A percentile compares a stretch with the other conserved stretches of the same genome.
Conservation (phyloP, 2,329 filamentous ascomycete species). For the Venturia oleaginea region DNA sequence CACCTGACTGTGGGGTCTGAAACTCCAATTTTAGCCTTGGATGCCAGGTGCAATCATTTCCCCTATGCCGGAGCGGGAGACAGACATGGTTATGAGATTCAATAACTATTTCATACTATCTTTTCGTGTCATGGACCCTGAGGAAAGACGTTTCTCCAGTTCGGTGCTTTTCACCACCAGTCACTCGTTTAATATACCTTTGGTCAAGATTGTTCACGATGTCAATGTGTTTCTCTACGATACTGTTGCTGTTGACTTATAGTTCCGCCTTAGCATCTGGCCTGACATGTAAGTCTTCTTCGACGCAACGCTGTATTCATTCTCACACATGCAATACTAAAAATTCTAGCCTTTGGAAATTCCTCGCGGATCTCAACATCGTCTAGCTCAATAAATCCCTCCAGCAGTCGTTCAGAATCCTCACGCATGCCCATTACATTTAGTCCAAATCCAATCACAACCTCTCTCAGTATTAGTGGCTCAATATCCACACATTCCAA, state of each 20-base stretch:
- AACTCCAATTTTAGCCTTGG: not conserved
- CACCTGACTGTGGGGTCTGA: not conserved
- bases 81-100: not conserved
- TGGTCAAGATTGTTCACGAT: not conserved
- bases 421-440: not conserved
- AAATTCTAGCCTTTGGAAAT: not conserved
- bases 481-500: not conserved
- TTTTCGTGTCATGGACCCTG: not conserved
- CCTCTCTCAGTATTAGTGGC: not conserved
- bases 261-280: not conserved
- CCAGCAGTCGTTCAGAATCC: not conserved
- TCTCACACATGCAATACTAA: not conserved
- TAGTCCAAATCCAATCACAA: not conserved
- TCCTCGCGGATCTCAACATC: not conserved
- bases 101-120: not conserved
- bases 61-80: not conserved
- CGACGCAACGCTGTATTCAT: not conserved
- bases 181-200: not conserved
- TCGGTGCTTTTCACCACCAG: not conserved
- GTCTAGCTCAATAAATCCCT: not conserved
- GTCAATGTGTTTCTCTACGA: not conserved
- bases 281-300: not conserved
- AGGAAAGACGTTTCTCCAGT: not conserved
- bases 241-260: not conserved
- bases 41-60: not conserved